Evolutionary conservation across 768 basidiomycete genomes (phyloP), one percentile per base, ranked within the genome.

Genomic region (Russula sp.): DNA sequence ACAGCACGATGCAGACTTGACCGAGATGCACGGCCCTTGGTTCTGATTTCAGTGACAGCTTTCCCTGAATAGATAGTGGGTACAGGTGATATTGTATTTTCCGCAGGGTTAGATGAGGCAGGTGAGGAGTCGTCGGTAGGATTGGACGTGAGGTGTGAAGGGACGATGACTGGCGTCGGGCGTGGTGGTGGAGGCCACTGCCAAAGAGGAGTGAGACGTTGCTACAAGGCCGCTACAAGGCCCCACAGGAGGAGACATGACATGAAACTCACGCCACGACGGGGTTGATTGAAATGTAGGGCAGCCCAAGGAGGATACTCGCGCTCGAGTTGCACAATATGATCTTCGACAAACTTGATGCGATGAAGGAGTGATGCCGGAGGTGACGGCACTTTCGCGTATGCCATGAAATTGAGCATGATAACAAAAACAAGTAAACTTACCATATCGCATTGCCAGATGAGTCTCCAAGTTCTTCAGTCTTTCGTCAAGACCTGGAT

Each of bases 291-390:
- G 70, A 92, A 92, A 69, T 92, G 90, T n/a, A 92, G 74, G 8
- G 90, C 88, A 0, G 90, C 88, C 90, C 90, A 92, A 6, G 90
- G 88, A 3, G 90, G 90, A 68, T 89, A 91, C 56, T 90, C 88
- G 67, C 83, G 88, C 70, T 93, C 90, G 1, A 93, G 76, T 53
- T 79, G 79, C 41, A 87, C 78, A 61, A 93, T 79, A 67, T 91
- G 89, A 41, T 90, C 86, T 70, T 93, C 90, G 1, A 93, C 72
- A 64, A 82, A 84, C 64, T 83, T 82, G 18, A 93, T 73, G 1
- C 90, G 83, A 34, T 81, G 76, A 25, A 86, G 75, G 22, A 92
- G 73, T 5, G 80, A 84, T 7, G 78, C 80, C 0, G 90, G 90
- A 3, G 82, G 81, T 5, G 82, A 83, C 29, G 90, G 90, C 0